Percentiles rank a stretch among this genome's conserved stretches.
phyloP scores from a whole-genome alignment of 805 yeast genomes.

The Candida manassasensis region DNA sequence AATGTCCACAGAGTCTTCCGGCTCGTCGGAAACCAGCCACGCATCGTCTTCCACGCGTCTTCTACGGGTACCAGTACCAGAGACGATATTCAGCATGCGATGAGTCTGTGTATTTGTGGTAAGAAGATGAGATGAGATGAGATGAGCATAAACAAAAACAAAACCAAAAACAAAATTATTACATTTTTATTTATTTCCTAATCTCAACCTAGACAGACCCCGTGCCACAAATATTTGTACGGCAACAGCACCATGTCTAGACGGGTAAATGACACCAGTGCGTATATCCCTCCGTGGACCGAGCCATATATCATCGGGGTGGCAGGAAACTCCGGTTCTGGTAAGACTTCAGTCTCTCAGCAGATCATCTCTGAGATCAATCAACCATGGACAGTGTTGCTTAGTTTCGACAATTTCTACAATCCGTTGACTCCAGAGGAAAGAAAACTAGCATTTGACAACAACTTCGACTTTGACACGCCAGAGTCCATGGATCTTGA shows the following conservation, averaged over 20 bases:
- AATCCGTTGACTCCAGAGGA: conserved; percentile 64
- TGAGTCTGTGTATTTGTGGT: too few species aligned
- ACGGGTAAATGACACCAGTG: conserved; percentile 4
- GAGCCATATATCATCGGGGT: conserved; percentile 45
- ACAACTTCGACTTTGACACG: conserved; percentile 79
- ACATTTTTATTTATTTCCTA: too few species aligned
- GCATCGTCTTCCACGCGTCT: conserved; percentile 11
- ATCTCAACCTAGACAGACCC: too few species aligned
- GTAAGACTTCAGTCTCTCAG: conserved; percentile 89
- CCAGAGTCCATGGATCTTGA: conserved; percentile 86
- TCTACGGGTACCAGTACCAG: conserved; percentile 14
- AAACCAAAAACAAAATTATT: too few species aligned
- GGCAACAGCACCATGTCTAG: not conserved
- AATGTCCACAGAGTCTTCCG: too few species aligned
- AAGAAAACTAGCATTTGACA: conserved; percentile 55
- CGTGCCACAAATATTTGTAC: too few species aligned
- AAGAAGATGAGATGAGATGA: conserved; percentile 1
- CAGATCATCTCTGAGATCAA: conserved; percentile 69
- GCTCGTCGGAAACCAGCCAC: too few species aligned
- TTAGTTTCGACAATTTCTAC: conserved; percentile 90
- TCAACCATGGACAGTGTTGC: conserved; percentile 91
- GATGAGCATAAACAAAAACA: conserved; percentile 1
- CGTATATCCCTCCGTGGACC: conserved; percentile 40
- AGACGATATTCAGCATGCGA: conserved; percentile 3
- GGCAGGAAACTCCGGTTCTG: conserved; percentile 63